Evolutionary conservation across 805 yeast genomes (phyloP), one percentile per base, ranked within the genome.

Genomic region (Kodamaea kaohsiungensis): DNA sequence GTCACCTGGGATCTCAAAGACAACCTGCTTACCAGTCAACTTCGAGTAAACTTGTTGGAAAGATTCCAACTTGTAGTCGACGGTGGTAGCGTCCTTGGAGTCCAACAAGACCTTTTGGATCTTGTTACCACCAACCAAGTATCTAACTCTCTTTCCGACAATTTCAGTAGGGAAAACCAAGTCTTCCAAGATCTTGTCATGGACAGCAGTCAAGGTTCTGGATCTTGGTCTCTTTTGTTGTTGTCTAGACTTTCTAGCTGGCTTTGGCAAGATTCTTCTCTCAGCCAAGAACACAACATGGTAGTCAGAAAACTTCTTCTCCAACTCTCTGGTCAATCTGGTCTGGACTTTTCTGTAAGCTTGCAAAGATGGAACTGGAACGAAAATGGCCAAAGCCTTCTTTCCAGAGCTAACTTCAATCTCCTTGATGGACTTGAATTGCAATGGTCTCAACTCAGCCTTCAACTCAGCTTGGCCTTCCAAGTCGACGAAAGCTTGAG

Each of bases 271-370:
- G 83, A 93, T 95, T 84, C 97, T 91, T 85, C 99, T 91, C 86
- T 93, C 98, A 76, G 98, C 98, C 77, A 93, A 87, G 91, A 93
- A 91, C 71, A 95, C 93, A 80, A 93, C 97, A 80, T 95, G 98
- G 80, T 96, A 90, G 87, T 93, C 99, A 78, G 98, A 96, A 92
- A 93, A 95, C 85, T 95, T 93, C 96, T 93, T 93, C 85, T 93
- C 99, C 79, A 93, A 89, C 86, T 93, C 99, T 84, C 98, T 93
- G 84, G 97, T 91, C 78, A 93, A 88, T 83, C 92, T 89, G 61
- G 85, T 85, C 86, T 93, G 99, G 73, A 93, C 96, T 84, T 88
- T 91, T 90, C 92, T 97, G 93, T 91, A 91, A 67, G 88, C 87
- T 67, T 85, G 71, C 77, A 91, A 86, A 71, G 90, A 84, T 81